Base-by-base conservation (phyloP, 805 yeast species). In the Scheffersomyces stipitis region DNA sequence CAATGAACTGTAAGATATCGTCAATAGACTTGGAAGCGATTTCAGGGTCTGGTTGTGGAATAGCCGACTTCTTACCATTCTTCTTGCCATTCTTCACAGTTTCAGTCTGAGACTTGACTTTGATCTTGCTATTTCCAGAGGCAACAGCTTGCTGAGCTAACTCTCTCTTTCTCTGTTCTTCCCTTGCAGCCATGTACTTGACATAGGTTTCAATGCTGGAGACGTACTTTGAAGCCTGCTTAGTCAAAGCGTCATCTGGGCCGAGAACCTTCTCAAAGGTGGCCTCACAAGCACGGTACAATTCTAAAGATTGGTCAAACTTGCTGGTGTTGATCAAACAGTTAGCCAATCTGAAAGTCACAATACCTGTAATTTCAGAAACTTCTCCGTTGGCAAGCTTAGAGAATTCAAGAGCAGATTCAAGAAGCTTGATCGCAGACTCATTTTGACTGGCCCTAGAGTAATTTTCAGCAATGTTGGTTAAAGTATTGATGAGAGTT, bases 1-100 rank as follows among this genome's bases (percentile, higher is more conserved):
- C 83, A 52, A 86, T 83, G 53, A 79, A 86, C 42, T 72, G 70
- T 62, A 86, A 65, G 41, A 86, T 71, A 41, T 84, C 95, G 36
- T 83, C 91, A 36, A 86, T 75, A 14, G 87, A 78, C 59, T 81
- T 75, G 36, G 69, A 63, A 5, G 85, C 81, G 42, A 85, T 68
- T 24, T 75, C 76, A 13, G 84, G 79, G 47, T 73, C 68, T 10
- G 61, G 48, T 26, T 72, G 42, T 17, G 48, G 42, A 26, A 41
- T 33, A 15, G 33, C 34, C 24, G 46, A 42, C 28, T 54, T 41
- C 33, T 47, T 56, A 20, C 24, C 24, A 10, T 20, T 20, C 40
- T 51, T 54, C 36, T 44, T 49, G n/a, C 40, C 41, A 33, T 44
- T 34, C 24, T 32, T 36, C 15, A 15, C 17, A 22, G 27, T 36